Base-by-base conservation (phyloP, 2,329 filamentous ascomycete species). In the Xylariales sp. region DNA sequence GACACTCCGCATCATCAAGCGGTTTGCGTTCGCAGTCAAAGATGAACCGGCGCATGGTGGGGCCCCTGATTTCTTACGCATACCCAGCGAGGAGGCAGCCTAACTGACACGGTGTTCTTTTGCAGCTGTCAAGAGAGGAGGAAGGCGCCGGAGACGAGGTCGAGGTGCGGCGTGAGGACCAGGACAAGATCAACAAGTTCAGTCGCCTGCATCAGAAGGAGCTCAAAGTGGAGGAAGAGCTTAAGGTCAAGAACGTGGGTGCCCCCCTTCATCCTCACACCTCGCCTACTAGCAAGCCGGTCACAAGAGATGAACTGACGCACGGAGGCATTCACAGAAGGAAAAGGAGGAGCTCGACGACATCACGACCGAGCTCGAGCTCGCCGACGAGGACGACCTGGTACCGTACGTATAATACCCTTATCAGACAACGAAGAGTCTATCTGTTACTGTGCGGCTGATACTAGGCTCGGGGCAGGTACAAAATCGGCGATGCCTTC, bases 141-240 rank as follows among this genome's bases (percentile, higher is more conserved):
- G 93, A 98, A 65, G 83, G 81, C 15, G 74, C 74, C 37, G 76
- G 79, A 44, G 85, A 93, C 49, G 93, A 98, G 59, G 84, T 89
- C 53, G 87, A 96, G 64, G 93, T 98, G 42, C 86, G 93, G 43
- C 85, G 90, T 56, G 90, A 97, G 62, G 93, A 98, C 61, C 93
- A 98, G 65, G 90, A 97, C 69, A 95, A 93, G 68, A 98, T 98
- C 78, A 98, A 98, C 68, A 84, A 82, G 48, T 98, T 98, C 73
- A 96, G 90, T 63, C 83, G 89, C 30, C 72, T 98, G 46, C 93
- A 98, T 62, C 88, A 94, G 60, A 84, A 87, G 36, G 86, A 95
- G 60, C 74, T 85, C 23, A 64, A 73, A 4, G 62, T 97, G 4
- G 83, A 94, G 57, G 89, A 94, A 33, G 81, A 93, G 52, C 66